Evolutionary conservation across 2,329 filamentous ascomycete genomes (phyloP).

Genomic region (Talaromyces sp.): DNA sequence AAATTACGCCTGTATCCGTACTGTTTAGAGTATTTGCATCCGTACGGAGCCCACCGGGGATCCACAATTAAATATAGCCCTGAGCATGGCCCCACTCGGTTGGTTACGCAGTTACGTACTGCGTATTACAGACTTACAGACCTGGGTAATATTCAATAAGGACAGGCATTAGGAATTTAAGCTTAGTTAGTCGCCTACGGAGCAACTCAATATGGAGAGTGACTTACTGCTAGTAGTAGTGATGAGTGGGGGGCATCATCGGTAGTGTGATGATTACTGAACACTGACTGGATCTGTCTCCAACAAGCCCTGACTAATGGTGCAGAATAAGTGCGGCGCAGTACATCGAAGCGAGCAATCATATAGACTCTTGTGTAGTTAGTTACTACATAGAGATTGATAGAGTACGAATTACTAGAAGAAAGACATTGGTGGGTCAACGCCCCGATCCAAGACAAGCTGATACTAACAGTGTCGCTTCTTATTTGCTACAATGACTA

Average conservation of each 20-base stretch:
- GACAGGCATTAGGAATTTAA: conserved; percentile 11
- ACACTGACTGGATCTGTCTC: neutral
- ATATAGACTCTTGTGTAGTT: neutral
- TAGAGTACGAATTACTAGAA: neutral
- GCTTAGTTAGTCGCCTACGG: conserved; percentile 3
- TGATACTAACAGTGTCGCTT: neutral
- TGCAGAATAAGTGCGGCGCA: conserved; percentile 10
- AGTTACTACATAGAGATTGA: neutral
- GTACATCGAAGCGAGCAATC: neutral
- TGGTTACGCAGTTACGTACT: neutral
- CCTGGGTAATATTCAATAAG: neutral
- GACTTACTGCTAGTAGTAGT: neutral
- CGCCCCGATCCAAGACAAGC: conserved; percentile 10
- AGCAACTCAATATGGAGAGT: conserved; percentile 5
- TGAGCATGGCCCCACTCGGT: neutral
- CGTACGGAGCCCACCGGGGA: neutral
- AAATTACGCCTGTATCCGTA: neutral
- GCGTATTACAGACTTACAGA: neutral
- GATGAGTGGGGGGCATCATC: neutral
- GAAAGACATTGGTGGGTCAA: conserved; percentile 10
- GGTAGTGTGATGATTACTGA: neutral
- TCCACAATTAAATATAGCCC: neutral
- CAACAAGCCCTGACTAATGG: neutral
- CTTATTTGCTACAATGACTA: neutral
- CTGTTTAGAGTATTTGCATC: neutral